These are phyloP conservation scores for Hypomontagnella monticulosa DNA, from an alignment of 495 filamentous ascomycete genomes.

Conservation along the genomic window DNA sequence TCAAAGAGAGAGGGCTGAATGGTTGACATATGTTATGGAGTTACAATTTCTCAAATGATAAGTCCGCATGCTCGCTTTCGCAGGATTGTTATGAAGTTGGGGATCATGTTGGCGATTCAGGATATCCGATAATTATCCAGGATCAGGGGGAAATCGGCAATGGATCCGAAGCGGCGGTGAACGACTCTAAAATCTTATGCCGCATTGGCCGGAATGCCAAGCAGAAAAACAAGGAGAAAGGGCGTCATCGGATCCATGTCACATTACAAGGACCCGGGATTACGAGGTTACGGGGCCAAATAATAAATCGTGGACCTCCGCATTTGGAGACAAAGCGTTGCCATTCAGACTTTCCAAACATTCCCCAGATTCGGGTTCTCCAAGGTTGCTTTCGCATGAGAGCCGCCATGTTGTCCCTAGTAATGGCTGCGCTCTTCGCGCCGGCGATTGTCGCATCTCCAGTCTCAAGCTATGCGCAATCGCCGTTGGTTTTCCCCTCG, in stretches of 20 bases:
- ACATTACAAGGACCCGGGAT: constrained; percentile 18
- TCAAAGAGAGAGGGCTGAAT: no score
- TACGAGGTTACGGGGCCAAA: constrained; percentile 4
- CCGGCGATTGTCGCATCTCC: constrained; percentile 10
- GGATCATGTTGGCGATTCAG: no score
- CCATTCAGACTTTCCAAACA: neutral
- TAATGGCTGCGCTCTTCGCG: constrained; percentile 11
- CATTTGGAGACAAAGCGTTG: constrained; percentile 1
- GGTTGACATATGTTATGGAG: no score
- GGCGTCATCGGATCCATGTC: constrained; percentile 34
- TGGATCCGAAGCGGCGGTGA: constrained; percentile 29
- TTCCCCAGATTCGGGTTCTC: neutral
- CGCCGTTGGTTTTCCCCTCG: constrained; percentile 63
- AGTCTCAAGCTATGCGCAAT: constrained; percentile 52
- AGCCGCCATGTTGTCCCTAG: constrained; percentile 23
- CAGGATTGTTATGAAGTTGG: no score
- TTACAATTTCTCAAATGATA: no score
- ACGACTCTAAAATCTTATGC: constrained; percentile 20
- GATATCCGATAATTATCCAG: no score
- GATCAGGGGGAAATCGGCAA: constrained; percentile 9
- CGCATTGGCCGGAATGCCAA: constrained; percentile 37
- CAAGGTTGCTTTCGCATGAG: neutral
- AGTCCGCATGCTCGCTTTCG: no score
- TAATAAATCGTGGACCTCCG: constrained; percentile 23
- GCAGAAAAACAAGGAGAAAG: constrained; percentile 21